phyloP scores from a whole-genome alignment of 2,329 filamentous ascomycete genomes.

The Xylaria sp. region DNA sequence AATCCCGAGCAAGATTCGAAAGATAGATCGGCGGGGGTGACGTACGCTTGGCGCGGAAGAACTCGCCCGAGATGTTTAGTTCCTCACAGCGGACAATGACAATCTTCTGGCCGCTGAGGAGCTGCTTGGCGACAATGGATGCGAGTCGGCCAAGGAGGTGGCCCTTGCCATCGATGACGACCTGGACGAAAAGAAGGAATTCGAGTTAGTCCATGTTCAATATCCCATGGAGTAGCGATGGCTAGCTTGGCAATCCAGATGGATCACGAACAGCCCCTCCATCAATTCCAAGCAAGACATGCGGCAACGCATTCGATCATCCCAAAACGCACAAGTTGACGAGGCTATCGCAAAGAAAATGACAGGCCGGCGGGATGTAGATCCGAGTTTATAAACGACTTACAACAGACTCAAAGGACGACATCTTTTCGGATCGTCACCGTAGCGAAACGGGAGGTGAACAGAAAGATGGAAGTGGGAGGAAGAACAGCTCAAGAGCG shows the following conservation, averaged over 20 bases:
- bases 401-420: conserved; percentile 76
- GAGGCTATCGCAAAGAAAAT: conserved; percentile 7
- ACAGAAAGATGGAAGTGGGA: conserved; percentile 38
- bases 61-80: conserved; percentile 99
- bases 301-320: neutral
- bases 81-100: conserved; percentile 98
- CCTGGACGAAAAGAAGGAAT: conserved; percentile 62
- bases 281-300: neutral
- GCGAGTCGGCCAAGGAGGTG: conserved; percentile 99
- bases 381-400: conserved; percentile 54
- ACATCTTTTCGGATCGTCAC: conserved; percentile 65
- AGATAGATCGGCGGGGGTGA: conserved; percentile 53
- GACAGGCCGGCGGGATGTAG: neutral
- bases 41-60: conserved; percentile 99
- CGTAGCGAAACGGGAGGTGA: conserved; percentile 41
- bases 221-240: neutral
- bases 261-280: neutral
- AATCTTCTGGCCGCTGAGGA: conserved; percentile 99
- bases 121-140: conserved; percentile 98
- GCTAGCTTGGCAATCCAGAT: conserved; percentile 1
- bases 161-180: conserved; percentile 99
- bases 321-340: neutral
- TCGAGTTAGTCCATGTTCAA: conserved; percentile 48
- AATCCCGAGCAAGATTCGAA: conserved; percentile 8
- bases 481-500: conserved; percentile 47